These are phyloP conservation scores for Aegle marmelos DNA, from an alignment of 345 rosid species.

Conservation along the genomic window DNA sequence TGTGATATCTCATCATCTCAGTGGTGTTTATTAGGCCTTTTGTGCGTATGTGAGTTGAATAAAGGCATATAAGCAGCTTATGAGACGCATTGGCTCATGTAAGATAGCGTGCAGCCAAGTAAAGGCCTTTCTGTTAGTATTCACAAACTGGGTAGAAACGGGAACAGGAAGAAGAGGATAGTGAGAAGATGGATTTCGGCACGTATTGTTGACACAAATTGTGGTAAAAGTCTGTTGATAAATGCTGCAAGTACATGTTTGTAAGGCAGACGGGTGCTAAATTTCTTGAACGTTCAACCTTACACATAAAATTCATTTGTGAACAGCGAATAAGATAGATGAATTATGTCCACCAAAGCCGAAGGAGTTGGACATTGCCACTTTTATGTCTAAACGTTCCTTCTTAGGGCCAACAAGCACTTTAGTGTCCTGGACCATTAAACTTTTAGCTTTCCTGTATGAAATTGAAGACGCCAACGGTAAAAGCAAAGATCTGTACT, in stretches of 20 bases:
- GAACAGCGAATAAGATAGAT: constrained; percentile 23
- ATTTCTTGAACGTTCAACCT: too few species aligned
- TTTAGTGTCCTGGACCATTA: constrained; percentile 16
- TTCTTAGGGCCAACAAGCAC: constrained; percentile 30
- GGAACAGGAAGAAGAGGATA: neutral
- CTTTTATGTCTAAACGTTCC: constrained; percentile 33
- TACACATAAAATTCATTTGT: constrained; percentile 11
- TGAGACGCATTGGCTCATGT: neutral
- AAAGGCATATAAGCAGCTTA: neutral
- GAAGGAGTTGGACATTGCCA: constrained; percentile 34
- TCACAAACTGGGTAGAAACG: neutral
- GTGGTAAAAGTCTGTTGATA: neutral
- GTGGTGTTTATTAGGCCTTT: neutral
- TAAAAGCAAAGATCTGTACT: neutral
- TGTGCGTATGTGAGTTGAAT: neutral
- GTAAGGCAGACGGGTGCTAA: neutral
- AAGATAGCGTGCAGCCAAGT: neutral
- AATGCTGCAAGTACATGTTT: neutral
- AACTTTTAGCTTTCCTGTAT: neutral
- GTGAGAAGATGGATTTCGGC: neutral
- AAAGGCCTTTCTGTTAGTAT: neutral
- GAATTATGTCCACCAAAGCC: constrained; percentile 44
- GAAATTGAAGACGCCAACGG: neutral
- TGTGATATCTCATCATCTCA: neutral
- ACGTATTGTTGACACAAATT: neutral